Base-by-base conservation (phyloP, 2,329 filamentous ascomycete genomes). In the Sarocladium strictum region DNA sequence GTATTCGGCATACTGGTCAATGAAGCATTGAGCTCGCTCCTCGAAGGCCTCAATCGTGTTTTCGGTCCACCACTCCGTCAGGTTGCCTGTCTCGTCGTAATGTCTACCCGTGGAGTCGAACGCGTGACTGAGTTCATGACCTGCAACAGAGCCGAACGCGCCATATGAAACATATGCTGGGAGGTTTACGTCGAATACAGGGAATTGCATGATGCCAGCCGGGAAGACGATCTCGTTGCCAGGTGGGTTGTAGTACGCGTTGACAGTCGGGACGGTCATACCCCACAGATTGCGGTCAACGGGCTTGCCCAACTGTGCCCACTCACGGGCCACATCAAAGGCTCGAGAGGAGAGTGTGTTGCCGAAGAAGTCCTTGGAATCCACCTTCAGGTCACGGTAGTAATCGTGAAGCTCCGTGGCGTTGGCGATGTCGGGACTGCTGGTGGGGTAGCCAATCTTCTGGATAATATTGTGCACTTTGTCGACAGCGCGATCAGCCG, bases 81-180 rank as follows among this genome's bases (percentile, higher is more conserved):
- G 80, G 61, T 84, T 85, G 21, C 83, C 85, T 40, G 78, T 80
- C 59, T 83, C 73, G 61, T 89, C 83, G 59, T 82, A 87, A 60
- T 84, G 77, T 17, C 83, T 76, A 9, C 85, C 85, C 0, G 76
- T 80, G 32, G 78, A 84, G 64, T 89, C 86, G 61, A 89, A 88
- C 12, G 82, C 85, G 59, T 89, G 86, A 3, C 81, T 84, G 7
- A 89, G 74, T 64, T 89, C 85, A 62, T 89, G 86, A 2, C 85
- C 86, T 9, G 80, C 81, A 2, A 87, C 78, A 1, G 81, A 77
- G 0, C 85, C 86, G 63, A 89, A 85, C 0, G 80, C 81, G n/a
- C 85, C 85, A 64, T 87, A 90, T 10, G 78, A 78, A 35, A 89
- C 69, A 60, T 88, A 89, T 23, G 79, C 70, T 0, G 86, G 86